These are phyloP conservation scores for Mallotus japonicus DNA, from an alignment of 441 rosid genomes.

Conservation along the genomic window DNA sequence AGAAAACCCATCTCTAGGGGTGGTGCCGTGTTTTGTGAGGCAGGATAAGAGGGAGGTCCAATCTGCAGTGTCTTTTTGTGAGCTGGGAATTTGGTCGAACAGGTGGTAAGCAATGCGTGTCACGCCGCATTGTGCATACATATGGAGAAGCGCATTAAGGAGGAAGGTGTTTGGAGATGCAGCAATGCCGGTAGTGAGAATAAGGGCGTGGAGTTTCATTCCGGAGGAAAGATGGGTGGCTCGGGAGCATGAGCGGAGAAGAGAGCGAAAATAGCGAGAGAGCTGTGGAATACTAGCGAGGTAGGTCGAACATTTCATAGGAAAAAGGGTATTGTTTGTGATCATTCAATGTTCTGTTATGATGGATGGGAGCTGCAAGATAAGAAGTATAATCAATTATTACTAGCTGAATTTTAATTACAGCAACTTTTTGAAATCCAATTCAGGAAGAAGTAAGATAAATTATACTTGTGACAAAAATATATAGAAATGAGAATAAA, in stretches of 20 bases:
- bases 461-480: too few relatives aligned
- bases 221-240: slow-evolving; percentile 44
- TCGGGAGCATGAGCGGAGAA: slow-evolving; percentile 56
- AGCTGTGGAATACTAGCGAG: slow-evolving; percentile 10
- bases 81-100: slow-evolving; percentile 68
- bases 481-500: too few relatives aligned
- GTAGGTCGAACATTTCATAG: slow-evolving; percentile 44
- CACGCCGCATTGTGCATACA: slow-evolving; percentile 49
- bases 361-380: too few relatives aligned
- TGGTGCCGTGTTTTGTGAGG: slow-evolving; percentile 32
- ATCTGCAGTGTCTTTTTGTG: slow-evolving; percentile 57
- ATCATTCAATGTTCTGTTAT: too few relatives aligned
- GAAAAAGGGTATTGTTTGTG: not conserved
- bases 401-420: too few relatives aligned
- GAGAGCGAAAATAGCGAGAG: slow-evolving; percentile 44
- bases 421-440: too few relatives aligned
- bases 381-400: too few relatives aligned
- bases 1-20: slow-evolving; percentile 31
- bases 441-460: too few relatives aligned
- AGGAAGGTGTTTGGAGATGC: slow-evolving; percentile 44
- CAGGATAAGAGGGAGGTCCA: slow-evolving; percentile 69
- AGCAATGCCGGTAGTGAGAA: slow-evolving; percentile 48
- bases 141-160: slow-evolving; percentile 55
- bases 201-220: slow-evolving; percentile 54
- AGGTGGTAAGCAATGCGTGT: slow-evolving; percentile 42